These are phyloP conservation scores for Cupressus sempervirens DNA, from an alignment of 75 land plant species.

Conservation along the genomic window DNA sequence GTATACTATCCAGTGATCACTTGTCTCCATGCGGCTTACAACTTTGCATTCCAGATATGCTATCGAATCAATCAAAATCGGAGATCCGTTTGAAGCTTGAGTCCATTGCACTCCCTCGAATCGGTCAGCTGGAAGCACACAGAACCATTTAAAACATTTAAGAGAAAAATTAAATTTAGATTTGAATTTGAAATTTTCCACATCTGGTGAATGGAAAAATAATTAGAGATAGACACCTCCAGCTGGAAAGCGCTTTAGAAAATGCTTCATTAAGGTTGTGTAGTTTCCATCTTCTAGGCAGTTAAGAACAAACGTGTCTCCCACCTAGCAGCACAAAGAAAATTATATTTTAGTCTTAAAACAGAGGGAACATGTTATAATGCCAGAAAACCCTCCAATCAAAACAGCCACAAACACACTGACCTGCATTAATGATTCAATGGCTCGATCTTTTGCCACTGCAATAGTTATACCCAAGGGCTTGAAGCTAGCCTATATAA, in stretches of 20 bases:
- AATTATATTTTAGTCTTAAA: neutral
- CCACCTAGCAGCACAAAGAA: constrained; percentile 32
- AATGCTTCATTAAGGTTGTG: constrained; percentile 4
- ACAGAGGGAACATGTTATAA: neutral
- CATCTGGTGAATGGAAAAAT: neutral
- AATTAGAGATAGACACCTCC: constrained; percentile 1
- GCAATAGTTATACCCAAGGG: constrained; percentile 57
- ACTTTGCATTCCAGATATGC: constrained; percentile 49
- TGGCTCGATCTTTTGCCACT: constrained; percentile 57
- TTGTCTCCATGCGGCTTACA: constrained; percentile 36
- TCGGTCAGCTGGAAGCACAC: constrained; percentile 34
- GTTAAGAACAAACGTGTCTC: constrained; percentile 49
- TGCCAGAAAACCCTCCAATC: neutral
- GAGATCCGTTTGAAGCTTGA: constrained; percentile 27
- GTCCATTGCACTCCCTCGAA: constrained; percentile 47
- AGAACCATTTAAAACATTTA: neutral
- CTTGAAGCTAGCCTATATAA: constrained; percentile 14
- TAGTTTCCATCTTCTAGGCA: constrained; percentile 43
- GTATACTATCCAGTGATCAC: constrained; percentile 48
- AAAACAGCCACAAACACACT: neutral
- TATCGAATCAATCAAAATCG: constrained; percentile 32
- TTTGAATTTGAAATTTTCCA: neutral
- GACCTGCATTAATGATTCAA: constrained; percentile 59
- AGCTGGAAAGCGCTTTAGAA: constrained; percentile 18
- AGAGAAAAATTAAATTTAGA: neutral